Evolutionary conservation across 2,329 filamentous ascomycete species (phyloP).

Genomic region (Simplicillium sp.): DNA sequence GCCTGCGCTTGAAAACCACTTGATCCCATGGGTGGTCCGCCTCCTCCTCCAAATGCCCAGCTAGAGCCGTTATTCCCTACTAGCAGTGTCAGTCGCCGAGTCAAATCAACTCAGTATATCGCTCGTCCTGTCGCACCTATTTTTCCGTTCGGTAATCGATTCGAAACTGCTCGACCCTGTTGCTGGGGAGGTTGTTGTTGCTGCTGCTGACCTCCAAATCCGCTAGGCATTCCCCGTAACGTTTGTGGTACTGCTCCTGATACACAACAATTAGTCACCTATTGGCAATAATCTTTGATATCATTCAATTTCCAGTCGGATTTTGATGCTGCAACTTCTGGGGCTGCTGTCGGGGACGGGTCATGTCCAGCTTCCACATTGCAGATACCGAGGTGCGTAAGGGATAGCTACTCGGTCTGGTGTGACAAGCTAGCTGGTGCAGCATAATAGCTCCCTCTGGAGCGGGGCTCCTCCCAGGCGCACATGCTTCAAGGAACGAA

Average conservation of each 20-base stretch:
- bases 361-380: too few species aligned
- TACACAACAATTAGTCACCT: slow-evolving; percentile 9
- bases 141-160: slow-evolving; percentile 56
- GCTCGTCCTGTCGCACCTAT: slow-evolving; percentile 35
- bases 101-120: too few species aligned
- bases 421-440: too few species aligned
- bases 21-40: slow-evolving; percentile 50
- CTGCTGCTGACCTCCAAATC: slow-evolving; percentile 51
- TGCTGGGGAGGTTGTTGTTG: slow-evolving; percentile 31
- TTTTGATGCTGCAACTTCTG: too few species aligned
- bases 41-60: slow-evolving; percentile 55
- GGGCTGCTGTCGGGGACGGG: too few species aligned
- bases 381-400: too few species aligned
- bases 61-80: slow-evolving; percentile 41
- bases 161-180: slow-evolving; percentile 41
- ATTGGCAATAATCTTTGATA: slow-evolving; percentile 1
- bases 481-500: too few species aligned
- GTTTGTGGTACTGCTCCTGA: slow-evolving; percentile 52
- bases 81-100: slow-evolving; percentile 6
- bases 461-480: too few species aligned
- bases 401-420: too few species aligned
- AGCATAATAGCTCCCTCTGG: too few species aligned
- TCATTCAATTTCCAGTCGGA: too few species aligned
- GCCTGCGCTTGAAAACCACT: slow-evolving; percentile 42
- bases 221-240: slow-evolving; percentile 51